Percentiles rank a stretch among this genome's conserved stretches.
These are phyloP conservation scores for Aspergillus ostianus DNA, from an alignment of 495 filamentous ascomycete genomes.

Conservation along the genomic window DNA sequence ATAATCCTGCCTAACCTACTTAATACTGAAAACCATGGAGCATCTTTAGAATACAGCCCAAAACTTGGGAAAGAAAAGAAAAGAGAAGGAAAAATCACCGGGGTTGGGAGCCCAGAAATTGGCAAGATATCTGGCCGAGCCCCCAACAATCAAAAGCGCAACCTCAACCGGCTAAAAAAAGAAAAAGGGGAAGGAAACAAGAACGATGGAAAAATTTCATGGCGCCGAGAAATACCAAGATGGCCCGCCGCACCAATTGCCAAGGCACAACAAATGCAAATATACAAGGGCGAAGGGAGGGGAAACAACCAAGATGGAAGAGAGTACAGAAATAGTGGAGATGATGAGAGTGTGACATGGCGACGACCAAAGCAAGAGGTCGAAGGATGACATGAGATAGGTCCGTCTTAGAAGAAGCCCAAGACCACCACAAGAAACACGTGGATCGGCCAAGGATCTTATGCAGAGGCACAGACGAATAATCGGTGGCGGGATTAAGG, in stretches of 20 bases:
- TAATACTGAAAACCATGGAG: constrained; percentile 23
- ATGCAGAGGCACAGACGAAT: constrained; percentile 11
- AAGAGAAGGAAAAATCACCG: constrained; percentile 5
- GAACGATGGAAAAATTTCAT: constrained; percentile 25
- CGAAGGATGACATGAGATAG: constrained; percentile 10
- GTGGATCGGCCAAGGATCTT: constrained; percentile 16
- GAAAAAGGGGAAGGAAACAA: constrained; percentile 2
- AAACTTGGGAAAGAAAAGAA: not conserved
- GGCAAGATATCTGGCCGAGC: not conserved
- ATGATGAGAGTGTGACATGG: constrained; percentile 12
- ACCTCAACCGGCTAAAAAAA: not conserved
- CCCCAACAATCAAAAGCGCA: not conserved
- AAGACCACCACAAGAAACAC: constrained; percentile 15
- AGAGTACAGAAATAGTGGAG: constrained; percentile 27
- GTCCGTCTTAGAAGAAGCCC: constrained; percentile 14
- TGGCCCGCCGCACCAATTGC: constrained; percentile 22
- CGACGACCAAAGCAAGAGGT: not conserved
- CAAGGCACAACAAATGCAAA: constrained; percentile 26
- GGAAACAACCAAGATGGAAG: constrained; percentile 7
- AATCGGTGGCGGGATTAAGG: constrained; percentile 1
- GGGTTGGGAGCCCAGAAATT: constrained; percentile 6
- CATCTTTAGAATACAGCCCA: constrained; percentile 16
- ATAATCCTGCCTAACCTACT: not conserved
- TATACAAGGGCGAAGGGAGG: constrained; percentile 22
- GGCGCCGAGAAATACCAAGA: constrained; percentile 42